These are phyloP conservation scores for Dactylonectria estremocensis DNA, from an alignment of 2,329 filamentous ascomycete genomes.

Conservation along the genomic window DNA sequence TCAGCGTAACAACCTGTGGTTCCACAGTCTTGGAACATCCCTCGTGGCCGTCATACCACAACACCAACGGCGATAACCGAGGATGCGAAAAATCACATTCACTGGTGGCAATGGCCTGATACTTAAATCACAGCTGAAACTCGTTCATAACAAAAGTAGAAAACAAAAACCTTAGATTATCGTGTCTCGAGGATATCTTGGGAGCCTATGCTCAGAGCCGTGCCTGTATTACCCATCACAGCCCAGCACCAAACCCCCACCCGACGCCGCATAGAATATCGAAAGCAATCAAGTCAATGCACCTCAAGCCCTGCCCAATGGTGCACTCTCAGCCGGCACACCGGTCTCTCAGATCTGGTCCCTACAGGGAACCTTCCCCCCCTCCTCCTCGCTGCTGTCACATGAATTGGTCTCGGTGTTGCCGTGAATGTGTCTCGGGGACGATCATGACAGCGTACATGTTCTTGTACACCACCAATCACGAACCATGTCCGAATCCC, in stretches of 20 bases:
- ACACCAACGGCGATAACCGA: constrained; percentile 15
- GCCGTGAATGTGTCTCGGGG: constrained; percentile 28
- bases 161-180: constrained; percentile 29
- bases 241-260: constrained; percentile 20
- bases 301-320: constrained; percentile 26
- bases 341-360: constrained; percentile 16
- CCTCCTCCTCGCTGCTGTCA: constrained; percentile 6
- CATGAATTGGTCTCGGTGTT: constrained; percentile 21
- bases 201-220: constrained; percentile 20
- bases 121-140: not conserved
- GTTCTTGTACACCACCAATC: constrained; percentile 27
- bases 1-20: constrained; percentile 7
- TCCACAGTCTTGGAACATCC: not conserved
- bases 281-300: constrained; percentile 25
- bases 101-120: not conserved
- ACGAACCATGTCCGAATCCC: constrained; percentile 43
- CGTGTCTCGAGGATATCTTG: constrained; percentile 33
- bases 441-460: constrained; percentile 39
- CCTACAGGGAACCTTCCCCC: not conserved
- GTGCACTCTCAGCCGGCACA: constrained; percentile 3
- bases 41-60: constrained; percentile 10
- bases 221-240: constrained; percentile 14
- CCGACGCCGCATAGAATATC: constrained; percentile 29
- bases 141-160: not conserved
- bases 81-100: not conserved